Base-by-base conservation (phyloP, 139 green algal genomes). In the Yamagishiella unicocca region DNA sequence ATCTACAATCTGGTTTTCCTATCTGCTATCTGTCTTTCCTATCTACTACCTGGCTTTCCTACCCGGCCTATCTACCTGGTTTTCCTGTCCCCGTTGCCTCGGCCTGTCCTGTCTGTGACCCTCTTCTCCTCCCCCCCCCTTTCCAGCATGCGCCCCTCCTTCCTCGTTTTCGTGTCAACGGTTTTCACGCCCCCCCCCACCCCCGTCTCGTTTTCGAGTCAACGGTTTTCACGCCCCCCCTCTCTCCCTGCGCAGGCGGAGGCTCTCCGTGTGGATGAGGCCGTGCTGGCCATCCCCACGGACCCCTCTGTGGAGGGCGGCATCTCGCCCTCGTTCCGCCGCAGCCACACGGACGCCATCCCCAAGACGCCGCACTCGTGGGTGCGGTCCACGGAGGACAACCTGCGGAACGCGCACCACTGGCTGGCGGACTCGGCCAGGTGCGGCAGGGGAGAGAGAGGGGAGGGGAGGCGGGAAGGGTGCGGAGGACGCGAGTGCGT, bases 291-390 rank as follows among this genome's bases (percentile, higher is more conserved):
- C n/a, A 70, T 92, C 37, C 62, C 50, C 12, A 67, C 66, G 31
- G 84, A 89, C 54, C 72, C 62, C n/a, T 8, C n/a, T 0, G 50
- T 53, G 7, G 85, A 78, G 27, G 85, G 88, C 54, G 27, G 61
- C 58, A 27, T 87, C 10, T 50, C 25, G 8, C 38, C 62, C 35
- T 72, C 38, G 29, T 79, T 90, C 62, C 80, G 81, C 58, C 62
- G 61, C 61, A 35, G 14, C 35, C 53, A 38, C 17, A 45, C 40
- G 24, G 85, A 90, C 55, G 62, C 37, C 58, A 43, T 61, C 6
- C 43, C 82, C 35, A 90, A 90, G 82, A 90, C 89, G 37, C 89
- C 89, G 8, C 85, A 90, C 81, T 87, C 85, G 24, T 92, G 89
- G 89, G 89, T 85, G 29, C 79, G 71, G 42, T 38, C 31, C 73